Base-by-base conservation (phyloP, 2,329 filamentous ascomycete genomes). In the Botryotinia calthae region DNA sequence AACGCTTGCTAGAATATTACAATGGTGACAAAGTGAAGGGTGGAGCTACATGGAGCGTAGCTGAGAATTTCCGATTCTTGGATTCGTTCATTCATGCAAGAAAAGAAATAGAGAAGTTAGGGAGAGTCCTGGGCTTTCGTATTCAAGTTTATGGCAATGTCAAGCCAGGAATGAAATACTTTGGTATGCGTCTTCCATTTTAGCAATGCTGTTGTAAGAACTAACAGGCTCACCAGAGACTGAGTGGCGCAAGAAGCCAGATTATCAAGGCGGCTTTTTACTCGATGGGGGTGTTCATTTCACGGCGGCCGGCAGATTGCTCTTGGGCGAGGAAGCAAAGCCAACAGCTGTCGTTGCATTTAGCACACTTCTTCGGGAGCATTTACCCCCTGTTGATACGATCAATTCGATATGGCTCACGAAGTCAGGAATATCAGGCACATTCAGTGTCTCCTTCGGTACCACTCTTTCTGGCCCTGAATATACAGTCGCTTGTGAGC, bases 221-320 rank as follows among this genome's bases (percentile, higher is more conserved):
- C 25, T 69, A 61, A 61, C 28, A 79, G 16, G 1, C 37, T 20
- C 31, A 20, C 4, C 54, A 69, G 84, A 86, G 75, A 88, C 86
- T 0, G 77, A 82, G 18, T 88, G 92, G 93, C 88, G 93, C 71
- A 91, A 90, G 80, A 86, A 83, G 72, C 92, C 92, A 1, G 84
- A 87, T 70, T 88, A 93, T 79, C 91, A 94, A 81, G 93, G 92
- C 71, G 92, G 93, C 0, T 94, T 94, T 79, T 81, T 94, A 71
- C 87, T 95, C 2, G 92, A 95, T 78, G 91, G 88, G 22, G 92
- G 93, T 61, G 91, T 95, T 40, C 93, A 95, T 81, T 90, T 88
- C 74, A 84, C 90, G 10, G 92, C 92, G 12, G 89, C 83, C 0
- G 85, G 90, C 67, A 84, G 92, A 25, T 80, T 87, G 46, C 79